Evolutionary conservation across 805 yeast species (phyloP), one percentile per base, ranked within the genome.

Genomic region (Candida railenensis): DNA sequence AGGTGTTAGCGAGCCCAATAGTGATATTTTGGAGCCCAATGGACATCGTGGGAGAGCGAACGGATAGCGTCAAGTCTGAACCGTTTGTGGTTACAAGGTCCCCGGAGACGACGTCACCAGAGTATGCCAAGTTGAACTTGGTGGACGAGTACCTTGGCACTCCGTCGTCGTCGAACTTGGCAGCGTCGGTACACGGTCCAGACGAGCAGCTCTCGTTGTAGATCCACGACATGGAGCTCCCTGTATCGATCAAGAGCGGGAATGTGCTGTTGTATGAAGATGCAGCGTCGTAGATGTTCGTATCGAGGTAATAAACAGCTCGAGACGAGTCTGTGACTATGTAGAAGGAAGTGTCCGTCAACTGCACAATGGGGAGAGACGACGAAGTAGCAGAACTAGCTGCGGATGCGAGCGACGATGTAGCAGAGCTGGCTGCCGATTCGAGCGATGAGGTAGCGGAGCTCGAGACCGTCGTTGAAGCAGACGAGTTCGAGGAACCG

Each of bases 191-290:
- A 53, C 87, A 83, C 1, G 78, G 67, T 8, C 52, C 48, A 3
- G 54, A 71, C 1, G 64, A 59, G 63, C 88, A 83, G 34, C 73
- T 61, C 1, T 69, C 58, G 41, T 79, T 81, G 57, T 80, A 82
- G 3, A 83, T 71, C 89, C 89, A 83, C 2, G 81, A 58, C 47
- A 81, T 76, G 15, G 82, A 81, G 22, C 85, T 80, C 4, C 86
- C 88, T 0, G 89, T 83, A 59, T 83, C 89, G 15, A 83, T 63
- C 16, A 83, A 69, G 34, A 83, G 62, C 3, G 79, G 78, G 53
- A 73, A 80, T 28, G 65, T 64, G n/a, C 58, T 57, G n/a, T 67
- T 53, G 37, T 59, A 58, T 22, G 54, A 43, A 2, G 59, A 40
- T 21, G 53, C 56, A 0, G 62, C 41, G 30, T 64, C 59, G 19